These are phyloP conservation scores for Buxus sempervirens DNA, from an alignment of 164 flowering plant genomes.

Conservation along the genomic window DNA sequence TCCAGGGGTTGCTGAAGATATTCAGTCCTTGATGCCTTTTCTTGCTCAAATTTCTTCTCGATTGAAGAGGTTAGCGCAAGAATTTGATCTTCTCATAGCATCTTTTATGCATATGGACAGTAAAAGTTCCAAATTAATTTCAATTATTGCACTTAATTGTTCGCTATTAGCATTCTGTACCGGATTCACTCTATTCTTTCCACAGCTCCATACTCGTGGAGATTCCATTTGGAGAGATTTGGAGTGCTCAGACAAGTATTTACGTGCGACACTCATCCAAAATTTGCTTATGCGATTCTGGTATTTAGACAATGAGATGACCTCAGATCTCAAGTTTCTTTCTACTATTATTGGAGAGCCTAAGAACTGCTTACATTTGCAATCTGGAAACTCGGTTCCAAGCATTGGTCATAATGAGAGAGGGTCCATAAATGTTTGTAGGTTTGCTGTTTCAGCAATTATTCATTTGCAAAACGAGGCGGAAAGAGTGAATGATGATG, in stretches of 20 bases:
- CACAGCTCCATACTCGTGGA: conserved; percentile 18
- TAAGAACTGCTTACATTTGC: conserved; percentile 26
- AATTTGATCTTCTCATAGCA: conserved; percentile 58
- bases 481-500: conserved; percentile 20
- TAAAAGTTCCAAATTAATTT: conserved; percentile 43
- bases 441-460: conserved; percentile 40
- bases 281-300: conserved; percentile 46
- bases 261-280: conserved; percentile 32
- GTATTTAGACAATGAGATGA: conserved; percentile 41
- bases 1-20: conserved; percentile 12
- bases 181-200: conserved; percentile 37
- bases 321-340: conserved; percentile 38
- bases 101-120: conserved; percentile 61
- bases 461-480: conserved; percentile 33
- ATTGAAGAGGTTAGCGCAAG: conserved; percentile 44
- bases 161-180: conserved; percentile 63
- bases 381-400: conserved; percentile 25
- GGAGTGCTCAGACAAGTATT: conserved; percentile 20
- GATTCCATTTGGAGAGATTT: conserved; percentile 5
- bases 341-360: conserved; percentile 25
- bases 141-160: conserved; percentile 58
- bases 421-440: conserved; percentile 40
- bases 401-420: conserved; percentile 29
- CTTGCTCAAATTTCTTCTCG: conserved; percentile 35
- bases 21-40: conserved; percentile 15